Conservation (phyloP, 1,284 basidiomycete species). For the Fomitopsis schrenkii region DNA sequence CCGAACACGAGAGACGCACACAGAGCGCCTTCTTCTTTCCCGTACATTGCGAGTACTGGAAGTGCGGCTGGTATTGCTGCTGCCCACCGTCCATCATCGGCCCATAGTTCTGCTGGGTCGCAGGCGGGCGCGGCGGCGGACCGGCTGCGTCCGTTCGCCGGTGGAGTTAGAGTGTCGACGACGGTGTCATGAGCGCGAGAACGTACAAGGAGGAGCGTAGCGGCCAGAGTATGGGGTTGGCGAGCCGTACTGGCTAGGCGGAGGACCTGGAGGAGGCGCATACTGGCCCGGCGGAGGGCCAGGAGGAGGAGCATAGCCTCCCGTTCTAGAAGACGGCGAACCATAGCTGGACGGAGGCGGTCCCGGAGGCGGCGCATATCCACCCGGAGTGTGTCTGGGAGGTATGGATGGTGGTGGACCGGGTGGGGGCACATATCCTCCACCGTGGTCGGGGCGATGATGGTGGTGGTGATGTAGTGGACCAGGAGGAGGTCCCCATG, state of each 20-base stretch:
- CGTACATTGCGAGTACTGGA: constrained; percentile 84
- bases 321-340: constrained; percentile 3
- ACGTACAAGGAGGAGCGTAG: constrained; percentile 29
- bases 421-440: constrained; percentile 31
- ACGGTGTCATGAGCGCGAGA: not conserved
- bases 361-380: constrained; percentile 26
- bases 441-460: constrained; percentile 1
- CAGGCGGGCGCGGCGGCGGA: constrained; percentile 53
- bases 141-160: constrained; percentile 22
- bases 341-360: constrained; percentile 16
- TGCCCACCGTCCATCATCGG: constrained; percentile 56
- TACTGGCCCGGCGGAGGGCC: constrained; percentile 19
- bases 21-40: constrained; percentile 80
- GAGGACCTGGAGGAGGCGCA: constrained; percentile 22
- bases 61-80: constrained; percentile 41
- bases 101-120: constrained; percentile 64
- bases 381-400: constrained; percentile 13
- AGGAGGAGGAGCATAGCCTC: constrained; percentile 12
- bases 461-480: constrained; percentile 2
- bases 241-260: constrained; percentile 11
- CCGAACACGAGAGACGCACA: constrained; percentile 36
- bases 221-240: not conserved
- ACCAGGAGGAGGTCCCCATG: not conserved
- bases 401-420: constrained; percentile 27
- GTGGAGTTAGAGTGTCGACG: not conserved